phyloP scores from a whole-genome alignment of 345 rosid species.

The Trapa bicornis region DNA sequence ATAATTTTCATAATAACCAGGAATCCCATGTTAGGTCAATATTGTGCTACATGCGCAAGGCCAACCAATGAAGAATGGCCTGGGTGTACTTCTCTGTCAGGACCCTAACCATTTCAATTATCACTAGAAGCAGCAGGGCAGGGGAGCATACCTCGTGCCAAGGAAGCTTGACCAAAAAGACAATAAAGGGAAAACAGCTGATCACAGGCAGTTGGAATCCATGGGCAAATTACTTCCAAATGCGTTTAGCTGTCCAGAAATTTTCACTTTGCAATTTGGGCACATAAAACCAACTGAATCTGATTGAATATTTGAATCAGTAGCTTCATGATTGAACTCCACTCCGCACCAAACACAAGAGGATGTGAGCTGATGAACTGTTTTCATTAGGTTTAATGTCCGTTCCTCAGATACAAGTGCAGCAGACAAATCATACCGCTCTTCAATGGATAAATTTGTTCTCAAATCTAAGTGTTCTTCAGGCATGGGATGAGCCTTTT shows the following conservation, averaged over 20 bases:
- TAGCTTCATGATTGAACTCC: conserved; percentile 44
- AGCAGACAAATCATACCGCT: conserved; percentile 17
- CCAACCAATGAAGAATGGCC: background rate
- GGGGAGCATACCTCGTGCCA: background rate
- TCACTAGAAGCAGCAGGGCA: background rate
- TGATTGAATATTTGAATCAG: conserved; percentile 38
- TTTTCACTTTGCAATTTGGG: conserved; percentile 49
- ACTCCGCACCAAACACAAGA: conserved; percentile 52
- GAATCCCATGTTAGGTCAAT: background rate
- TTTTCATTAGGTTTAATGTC: conserved; percentile 10
- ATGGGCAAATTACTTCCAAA: conserved; percentile 8
- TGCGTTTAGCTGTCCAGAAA: conserved; percentile 28
- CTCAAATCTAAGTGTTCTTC: conserved; percentile 23
- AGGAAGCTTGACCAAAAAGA: background rate
- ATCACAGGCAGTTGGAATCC: conserved; percentile 3
- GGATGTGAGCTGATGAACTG: conserved; percentile 21
- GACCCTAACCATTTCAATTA: background rate
- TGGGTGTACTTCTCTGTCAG: background rate
- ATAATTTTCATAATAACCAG: background rate
- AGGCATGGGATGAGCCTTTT: conserved; percentile 18
- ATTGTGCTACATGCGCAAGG: background rate
- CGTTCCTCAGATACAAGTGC: conserved; percentile 30
- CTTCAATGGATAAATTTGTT: conserved; percentile 18
- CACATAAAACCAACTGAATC: conserved; percentile 68
- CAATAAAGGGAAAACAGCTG: background rate